These are phyloP conservation scores for Colletotrichum simmondsii DNA, from an alignment of 2,329 filamentous ascomycete species.

Conservation along the genomic window DNA sequence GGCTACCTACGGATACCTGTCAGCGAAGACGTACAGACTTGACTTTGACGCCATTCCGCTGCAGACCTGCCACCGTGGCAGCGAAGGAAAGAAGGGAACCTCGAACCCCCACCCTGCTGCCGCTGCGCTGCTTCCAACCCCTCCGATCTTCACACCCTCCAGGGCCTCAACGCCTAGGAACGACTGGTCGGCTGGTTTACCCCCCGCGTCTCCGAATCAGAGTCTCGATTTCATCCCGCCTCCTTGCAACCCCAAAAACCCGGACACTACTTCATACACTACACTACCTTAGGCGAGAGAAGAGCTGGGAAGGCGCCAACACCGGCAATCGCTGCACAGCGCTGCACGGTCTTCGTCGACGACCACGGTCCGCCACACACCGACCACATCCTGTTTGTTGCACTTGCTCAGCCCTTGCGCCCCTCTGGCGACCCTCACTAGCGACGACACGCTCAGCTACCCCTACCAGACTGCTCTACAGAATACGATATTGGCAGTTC, in stretches of 20 bases:
- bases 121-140: slow-evolving; percentile 6
- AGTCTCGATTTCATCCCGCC: neutral
- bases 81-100: neutral
- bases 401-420: neutral
- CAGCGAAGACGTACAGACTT: neutral
- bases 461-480: neutral
- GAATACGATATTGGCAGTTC: neutral
- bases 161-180: neutral
- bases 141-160: slow-evolving; percentile 21
- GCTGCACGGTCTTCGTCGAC: neutral
- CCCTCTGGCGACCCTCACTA: neutral
- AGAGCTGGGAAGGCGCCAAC: slow-evolving; percentile 26
- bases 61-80: slow-evolving; percentile 1
- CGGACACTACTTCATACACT: neutral
- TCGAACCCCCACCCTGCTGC: slow-evolving; percentile 4
- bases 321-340: slow-evolving; percentile 2
- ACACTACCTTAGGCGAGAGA: neutral
- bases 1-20: neutral
- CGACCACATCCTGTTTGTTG: neutral
- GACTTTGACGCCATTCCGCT: slow-evolving; percentile 3
- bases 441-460: neutral
- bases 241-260: neutral
- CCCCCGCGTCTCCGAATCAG: slow-evolving; percentile 2
- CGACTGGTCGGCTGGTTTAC: slow-evolving; percentile 15
- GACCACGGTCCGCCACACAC: slow-evolving; percentile 8